These are phyloP conservation scores for Ambrosiella beaveri DNA, from an alignment of 2,329 filamentous ascomycete genomes.

Conservation along the genomic window DNA sequence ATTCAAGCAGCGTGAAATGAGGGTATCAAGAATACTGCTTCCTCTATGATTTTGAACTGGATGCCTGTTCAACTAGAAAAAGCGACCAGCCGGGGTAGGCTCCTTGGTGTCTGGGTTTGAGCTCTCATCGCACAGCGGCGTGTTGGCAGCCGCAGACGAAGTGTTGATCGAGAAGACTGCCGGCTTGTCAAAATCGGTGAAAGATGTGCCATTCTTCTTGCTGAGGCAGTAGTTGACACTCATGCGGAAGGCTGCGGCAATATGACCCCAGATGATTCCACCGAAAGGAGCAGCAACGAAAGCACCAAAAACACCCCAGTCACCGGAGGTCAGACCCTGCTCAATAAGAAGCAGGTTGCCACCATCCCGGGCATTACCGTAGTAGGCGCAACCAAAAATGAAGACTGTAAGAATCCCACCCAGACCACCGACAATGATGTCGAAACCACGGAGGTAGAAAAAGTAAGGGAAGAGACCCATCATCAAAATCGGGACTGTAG, in stretches of 20 bases:
- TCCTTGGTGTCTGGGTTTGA: slow-evolving; percentile 18
- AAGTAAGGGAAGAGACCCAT: slow-evolving; percentile 53
- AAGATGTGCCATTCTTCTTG: slow-evolving; percentile 40
- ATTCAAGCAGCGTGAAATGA: not conserved
- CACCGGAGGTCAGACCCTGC: slow-evolving; percentile 54
- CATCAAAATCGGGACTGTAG: slow-evolving; percentile 56
- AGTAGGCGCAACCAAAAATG: slow-evolving; percentile 66
- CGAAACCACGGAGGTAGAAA: slow-evolving; percentile 66
- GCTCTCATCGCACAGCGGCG: slow-evolving; percentile 14
- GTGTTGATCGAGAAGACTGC: not conserved
- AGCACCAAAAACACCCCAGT: slow-evolving; percentile 71
- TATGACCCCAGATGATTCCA: slow-evolving; percentile 52
- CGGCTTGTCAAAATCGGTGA: slow-evolving; percentile 32
- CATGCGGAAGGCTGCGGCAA: slow-evolving; percentile 43
- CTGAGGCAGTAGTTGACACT: slow-evolving; percentile 39
- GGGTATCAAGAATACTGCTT: not conserved
- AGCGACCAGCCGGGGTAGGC: slow-evolving; percentile 27
- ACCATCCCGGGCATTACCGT: slow-evolving; percentile 45
- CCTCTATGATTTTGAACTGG: not conserved
- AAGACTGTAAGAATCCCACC: slow-evolving; percentile 67
- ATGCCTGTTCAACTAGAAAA: slow-evolving; percentile 25
- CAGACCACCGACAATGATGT: slow-evolving; percentile 61
- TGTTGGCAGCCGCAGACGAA: not conserved
- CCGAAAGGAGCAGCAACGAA: slow-evolving; percentile 68
- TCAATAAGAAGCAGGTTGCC: slow-evolving; percentile 54